These are phyloP conservation scores for Trametes pubescens DNA, from an alignment of 1,284 basidiomycete genomes.

Conservation along the genomic window DNA sequence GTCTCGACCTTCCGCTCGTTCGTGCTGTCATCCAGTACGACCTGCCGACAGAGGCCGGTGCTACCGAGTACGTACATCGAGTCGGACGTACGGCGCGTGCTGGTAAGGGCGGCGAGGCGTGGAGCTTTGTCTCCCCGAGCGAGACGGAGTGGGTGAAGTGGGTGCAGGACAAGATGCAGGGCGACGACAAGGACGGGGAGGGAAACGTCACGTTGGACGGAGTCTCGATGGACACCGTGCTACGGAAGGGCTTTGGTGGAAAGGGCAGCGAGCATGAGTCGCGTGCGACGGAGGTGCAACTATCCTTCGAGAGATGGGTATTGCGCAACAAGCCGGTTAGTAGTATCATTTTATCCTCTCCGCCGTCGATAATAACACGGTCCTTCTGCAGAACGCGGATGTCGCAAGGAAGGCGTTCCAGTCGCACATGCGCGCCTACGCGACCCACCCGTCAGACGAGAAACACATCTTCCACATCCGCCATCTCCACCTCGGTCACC, in stretches of 20 bases:
- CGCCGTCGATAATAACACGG: background rate
- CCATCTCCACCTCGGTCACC: slow-evolving; percentile 93
- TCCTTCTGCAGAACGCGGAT: slow-evolving; percentile 65
- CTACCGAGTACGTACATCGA: slow-evolving; percentile 96
- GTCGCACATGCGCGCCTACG: slow-evolving; percentile 96
- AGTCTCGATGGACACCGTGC: slow-evolving; percentile 73
- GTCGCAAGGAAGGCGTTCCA: slow-evolving; percentile 88
- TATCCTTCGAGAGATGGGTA: slow-evolving; percentile 96
- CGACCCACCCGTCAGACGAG: slow-evolving; percentile 95
- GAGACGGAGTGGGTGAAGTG: slow-evolving; percentile 91
- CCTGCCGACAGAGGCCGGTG: slow-evolving; percentile 96
- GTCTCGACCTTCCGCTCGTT: slow-evolving; percentile 96
- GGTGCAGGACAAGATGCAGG: slow-evolving; percentile 83
- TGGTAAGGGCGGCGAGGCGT: slow-evolving; percentile 88
- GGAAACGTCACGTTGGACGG: slow-evolving; percentile 63
- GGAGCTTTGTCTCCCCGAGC: slow-evolving; percentile 90
- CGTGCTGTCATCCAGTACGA: slow-evolving; percentile 96
- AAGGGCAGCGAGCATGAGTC: slow-evolving; percentile 83
- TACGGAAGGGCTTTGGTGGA: slow-evolving; percentile 88
- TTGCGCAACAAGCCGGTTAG: slow-evolving; percentile 75
- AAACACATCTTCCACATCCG: slow-evolving; percentile 97
- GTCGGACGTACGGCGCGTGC: slow-evolving; percentile 97
- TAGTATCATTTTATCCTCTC: slow-evolving; percentile 18
- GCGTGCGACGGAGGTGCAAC: slow-evolving; percentile 95
- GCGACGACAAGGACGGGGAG: slow-evolving; percentile 46